These are phyloP conservation scores for Trametes cinnabarina DNA, from an alignment of 768 basidiomycete genomes.

Conservation along the genomic window DNA sequence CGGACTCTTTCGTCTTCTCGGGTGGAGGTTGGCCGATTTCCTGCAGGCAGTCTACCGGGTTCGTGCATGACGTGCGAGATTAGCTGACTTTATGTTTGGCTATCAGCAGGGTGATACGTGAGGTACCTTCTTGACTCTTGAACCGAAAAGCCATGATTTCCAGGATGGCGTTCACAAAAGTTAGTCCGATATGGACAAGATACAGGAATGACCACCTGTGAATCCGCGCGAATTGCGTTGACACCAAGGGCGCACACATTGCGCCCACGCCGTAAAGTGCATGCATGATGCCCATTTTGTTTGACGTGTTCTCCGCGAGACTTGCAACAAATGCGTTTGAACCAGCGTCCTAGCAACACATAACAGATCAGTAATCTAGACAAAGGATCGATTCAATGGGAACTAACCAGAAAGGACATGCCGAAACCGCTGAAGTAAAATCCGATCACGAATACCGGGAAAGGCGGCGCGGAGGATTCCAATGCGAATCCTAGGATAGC, in stretches of 20 bases:
- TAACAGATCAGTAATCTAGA: neutral
- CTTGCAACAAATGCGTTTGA: constrained; percentile 68
- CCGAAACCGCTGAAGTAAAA: constrained; percentile 50
- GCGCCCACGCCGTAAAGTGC: constrained; percentile 62
- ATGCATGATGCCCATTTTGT: constrained; percentile 50
- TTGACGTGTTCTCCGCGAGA: constrained; percentile 50
- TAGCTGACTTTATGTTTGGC: no score
- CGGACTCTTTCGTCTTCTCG: constrained; percentile 31
- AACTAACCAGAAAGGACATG: constrained; percentile 23
- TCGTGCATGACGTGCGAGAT: neutral
- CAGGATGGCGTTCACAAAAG: constrained; percentile 17
- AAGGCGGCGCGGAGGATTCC: constrained; percentile 55
- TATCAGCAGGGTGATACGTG: no score
- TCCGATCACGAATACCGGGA: constrained; percentile 56
- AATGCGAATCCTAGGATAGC: constrained; percentile 55
- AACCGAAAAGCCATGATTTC: constrained; percentile 27
- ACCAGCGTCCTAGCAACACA: constrained; percentile 56
- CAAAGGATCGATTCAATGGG: neutral
- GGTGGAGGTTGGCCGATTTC: constrained; percentile 30
- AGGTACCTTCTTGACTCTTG: constrained; percentile 31
- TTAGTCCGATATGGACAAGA: constrained; percentile 34
- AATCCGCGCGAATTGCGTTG: constrained; percentile 45
- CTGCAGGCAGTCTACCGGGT: constrained; percentile 4
- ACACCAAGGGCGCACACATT: constrained; percentile 47
- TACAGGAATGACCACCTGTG: constrained; percentile 43